Base-by-base conservation (phyloP, 148 eudicot genomes). In the Pouteria glomerata region DNA sequence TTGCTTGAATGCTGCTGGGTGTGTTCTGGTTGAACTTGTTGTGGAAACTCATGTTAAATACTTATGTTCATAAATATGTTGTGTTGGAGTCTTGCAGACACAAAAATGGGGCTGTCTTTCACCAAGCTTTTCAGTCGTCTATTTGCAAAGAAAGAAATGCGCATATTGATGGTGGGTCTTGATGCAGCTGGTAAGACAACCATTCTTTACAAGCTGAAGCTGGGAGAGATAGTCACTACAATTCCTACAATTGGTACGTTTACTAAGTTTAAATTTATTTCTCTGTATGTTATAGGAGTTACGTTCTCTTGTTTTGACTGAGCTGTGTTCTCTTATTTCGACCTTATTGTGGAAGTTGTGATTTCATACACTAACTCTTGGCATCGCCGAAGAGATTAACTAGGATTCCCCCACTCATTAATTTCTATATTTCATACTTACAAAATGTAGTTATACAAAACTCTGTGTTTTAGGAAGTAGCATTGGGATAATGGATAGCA, bases 111-210 rank as follows among this genome's bases (percentile, higher is more conserved):
- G 81, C 77, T 88, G 69, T 84, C 93, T 37, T 86, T 88, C 80
- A 73, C 84, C 53, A 89, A 89, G 83, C 90, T 89, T 59, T 89
- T 89, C 80, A 84, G 90, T 48, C 78, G 84, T 70, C 85, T 84
- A 14, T 86, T 89, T 74, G 81, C 88, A 18, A 89, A 86, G 85
- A 89, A 72, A 74, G 92, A 88, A 81, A 88, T 88, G 92, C 85
- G 86, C 74, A 88, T 85, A 65, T 81, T 88, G 23, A 88, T 88
- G 92, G 89, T 88, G 50, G 92, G 89, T 82, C 92, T 88, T 68
- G 92, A 88, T 80, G 92, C 92, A 3, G 92, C 92, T 76, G 92
- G 92, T 82, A 88, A 85, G 78, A 88, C 92, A 7, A 88, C 92
- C 74, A 85, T 88, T 68, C 82, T 88, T 59, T 88, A 88, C 79